Evolutionary conservation across 306 rosid genomes (phyloP).

Genomic region (Medicago truncatula): MtrunA17r5.0-ANR NC_053048.1:42300501-42301000

Average conservation of each 20-base stretch:
- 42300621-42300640: neutral
- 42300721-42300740: slow-evolving; percentile 23
- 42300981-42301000: neutral
- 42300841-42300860: neutral
- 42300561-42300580: neutral
- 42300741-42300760: slow-evolving; percentile 10
- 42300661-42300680: neutral
- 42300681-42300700: slow-evolving; percentile 18
- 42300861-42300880: neutral
- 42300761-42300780: slow-evolving; percentile 27
- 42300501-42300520: slow-evolving; percentile 31
- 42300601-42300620: neutral
- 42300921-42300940: neutral
- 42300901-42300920: neutral
- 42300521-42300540: slow-evolving; percentile 23
- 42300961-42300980: neutral
- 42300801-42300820: slow-evolving; percentile 4
- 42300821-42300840: slow-evolving; percentile 5
- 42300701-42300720: slow-evolving; percentile 4
- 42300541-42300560: neutral
- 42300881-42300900: neutral
- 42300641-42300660: slow-evolving; percentile 8
- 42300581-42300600: slow-evolving; percentile 15
- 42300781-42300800: slow-evolving; percentile 12
- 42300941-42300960: neutral